Percentiles rank a stretch among this genome's conserved stretches.
Evolutionary conservation across 176 grass and related monocot genomes (phyloP).

Genomic region (Poa annua): DNA sequence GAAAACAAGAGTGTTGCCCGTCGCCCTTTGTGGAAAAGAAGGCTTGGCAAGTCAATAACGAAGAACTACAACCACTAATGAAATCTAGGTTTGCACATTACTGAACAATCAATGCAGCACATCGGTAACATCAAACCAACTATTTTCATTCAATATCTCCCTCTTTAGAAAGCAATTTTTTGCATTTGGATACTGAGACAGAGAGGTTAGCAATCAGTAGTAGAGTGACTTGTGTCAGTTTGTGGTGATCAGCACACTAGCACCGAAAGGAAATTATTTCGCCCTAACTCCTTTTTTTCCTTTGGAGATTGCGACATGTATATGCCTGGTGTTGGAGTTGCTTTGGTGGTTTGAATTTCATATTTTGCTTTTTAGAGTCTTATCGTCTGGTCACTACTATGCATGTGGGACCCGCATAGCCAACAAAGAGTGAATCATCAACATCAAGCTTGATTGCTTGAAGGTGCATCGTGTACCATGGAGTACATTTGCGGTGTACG

Average conservation of each 20-base stretch:
- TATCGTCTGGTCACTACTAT: conserved; percentile 9
- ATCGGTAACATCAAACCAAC: not conserved
- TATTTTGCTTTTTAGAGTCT: not conserved
- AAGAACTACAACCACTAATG: not conserved
- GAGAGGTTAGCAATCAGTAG: not conserved
- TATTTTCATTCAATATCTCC: no score
- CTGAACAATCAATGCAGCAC: not conserved
- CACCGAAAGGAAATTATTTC: not conserved
- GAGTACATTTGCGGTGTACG: conserved; percentile 3
- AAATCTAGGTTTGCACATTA: not conserved
- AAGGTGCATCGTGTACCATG: not conserved
- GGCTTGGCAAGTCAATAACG: not conserved
- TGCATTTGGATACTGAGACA: not conserved
- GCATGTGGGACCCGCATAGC: not conserved
- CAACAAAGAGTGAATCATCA: not conserved
- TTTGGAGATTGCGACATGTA: conserved; percentile 19
- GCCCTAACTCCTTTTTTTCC: not conserved
- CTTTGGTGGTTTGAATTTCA: not conserved
- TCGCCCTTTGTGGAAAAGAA: not conserved
- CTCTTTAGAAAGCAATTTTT: no score
- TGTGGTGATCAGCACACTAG: not conserved
- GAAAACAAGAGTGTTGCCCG: not conserved
- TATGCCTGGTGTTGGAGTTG: not conserved
- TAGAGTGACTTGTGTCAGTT: not conserved
- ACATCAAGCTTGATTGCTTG: not conserved